These are phyloP conservation scores for Epithemia pelagica DNA, from an alignment of 108 stramenopile genomes.

Conservation along the genomic window DNA sequence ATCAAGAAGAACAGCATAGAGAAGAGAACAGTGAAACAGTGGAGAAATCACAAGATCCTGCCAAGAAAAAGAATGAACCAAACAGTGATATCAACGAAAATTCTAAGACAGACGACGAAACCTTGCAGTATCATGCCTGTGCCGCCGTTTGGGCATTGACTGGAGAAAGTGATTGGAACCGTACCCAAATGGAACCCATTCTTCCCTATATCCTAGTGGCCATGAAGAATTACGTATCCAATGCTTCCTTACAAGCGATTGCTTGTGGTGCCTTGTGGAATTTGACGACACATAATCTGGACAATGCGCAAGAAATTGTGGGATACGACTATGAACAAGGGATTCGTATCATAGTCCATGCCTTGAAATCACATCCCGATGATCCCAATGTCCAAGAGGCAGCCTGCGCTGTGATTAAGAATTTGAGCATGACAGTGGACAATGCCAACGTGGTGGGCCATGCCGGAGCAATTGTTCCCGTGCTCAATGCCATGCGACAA, in stretches of 20 bases:
- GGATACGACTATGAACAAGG: not conserved
- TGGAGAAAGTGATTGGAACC: not conserved
- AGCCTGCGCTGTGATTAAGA: not conserved
- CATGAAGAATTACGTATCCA: not conserved
- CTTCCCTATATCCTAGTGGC: not conserved
- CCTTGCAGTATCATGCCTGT: not conserved
- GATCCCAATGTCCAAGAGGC: conserved; percentile 2
- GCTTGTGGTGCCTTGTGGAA: conserved; percentile 10
- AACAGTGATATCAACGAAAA: not conserved
- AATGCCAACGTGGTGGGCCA: not conserved
- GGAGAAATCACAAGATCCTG: not conserved
- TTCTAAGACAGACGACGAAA: not conserved
- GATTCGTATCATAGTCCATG: not conserved
- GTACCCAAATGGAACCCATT: not conserved
- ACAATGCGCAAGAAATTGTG: conserved; percentile 4
- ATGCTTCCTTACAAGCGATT: not conserved
- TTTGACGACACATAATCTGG: not conserved
- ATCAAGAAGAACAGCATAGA: not conserved
- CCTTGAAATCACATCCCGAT: not conserved
- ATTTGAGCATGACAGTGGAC: not conserved
- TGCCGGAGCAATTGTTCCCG: not conserved
- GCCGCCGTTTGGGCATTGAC: not conserved
- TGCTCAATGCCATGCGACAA: conserved; percentile 2
- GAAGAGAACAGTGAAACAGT: not conserved
- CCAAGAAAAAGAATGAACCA: not conserved